phyloP scores from a whole-genome alignment of 163 green algal genomes.

The Chlorella variabilis region DNA sequence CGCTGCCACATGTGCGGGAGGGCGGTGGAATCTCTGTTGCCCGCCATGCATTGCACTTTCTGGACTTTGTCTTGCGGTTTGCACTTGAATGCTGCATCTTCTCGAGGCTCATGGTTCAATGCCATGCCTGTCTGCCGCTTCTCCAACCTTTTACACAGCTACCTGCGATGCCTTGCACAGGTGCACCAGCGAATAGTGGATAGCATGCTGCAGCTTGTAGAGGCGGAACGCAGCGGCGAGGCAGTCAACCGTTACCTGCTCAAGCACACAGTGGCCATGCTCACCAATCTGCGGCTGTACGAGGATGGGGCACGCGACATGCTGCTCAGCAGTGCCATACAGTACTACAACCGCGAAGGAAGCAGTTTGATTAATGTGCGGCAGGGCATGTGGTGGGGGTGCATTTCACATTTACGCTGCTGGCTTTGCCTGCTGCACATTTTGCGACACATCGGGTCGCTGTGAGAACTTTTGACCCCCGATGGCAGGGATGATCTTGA shows the following conservation, averaged over 20 bases:
- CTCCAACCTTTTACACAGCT: no score
- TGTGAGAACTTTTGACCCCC: no score
- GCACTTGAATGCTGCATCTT: neutral
- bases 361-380: slow-evolving; percentile 12
- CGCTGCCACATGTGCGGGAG: slow-evolving; percentile 71
- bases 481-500: no score
- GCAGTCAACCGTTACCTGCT: slow-evolving; percentile 83
- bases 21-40: no score
- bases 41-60: neutral
- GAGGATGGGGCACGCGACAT: slow-evolving; percentile 60
- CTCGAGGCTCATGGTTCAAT: no score
- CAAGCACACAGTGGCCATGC: slow-evolving; percentile 80
- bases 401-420: no score
- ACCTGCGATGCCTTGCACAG: neutral
- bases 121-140: no score
- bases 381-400: neutral
- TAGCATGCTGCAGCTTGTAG: slow-evolving; percentile 82
- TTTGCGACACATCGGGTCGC: no score
- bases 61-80: no score
- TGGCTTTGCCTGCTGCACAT: no score
- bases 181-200: slow-evolving; percentile 70
- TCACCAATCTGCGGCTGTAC: slow-evolving; percentile 78
- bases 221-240: slow-evolving; percentile 82
- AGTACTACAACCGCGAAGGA: slow-evolving; percentile 24
- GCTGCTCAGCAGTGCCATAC: slow-evolving; percentile 62